Evolutionary conservation across 768 basidiomycete genomes (phyloP), one percentile per base, ranked within the genome.

Genomic region (Suillus clintonianus): DNA sequence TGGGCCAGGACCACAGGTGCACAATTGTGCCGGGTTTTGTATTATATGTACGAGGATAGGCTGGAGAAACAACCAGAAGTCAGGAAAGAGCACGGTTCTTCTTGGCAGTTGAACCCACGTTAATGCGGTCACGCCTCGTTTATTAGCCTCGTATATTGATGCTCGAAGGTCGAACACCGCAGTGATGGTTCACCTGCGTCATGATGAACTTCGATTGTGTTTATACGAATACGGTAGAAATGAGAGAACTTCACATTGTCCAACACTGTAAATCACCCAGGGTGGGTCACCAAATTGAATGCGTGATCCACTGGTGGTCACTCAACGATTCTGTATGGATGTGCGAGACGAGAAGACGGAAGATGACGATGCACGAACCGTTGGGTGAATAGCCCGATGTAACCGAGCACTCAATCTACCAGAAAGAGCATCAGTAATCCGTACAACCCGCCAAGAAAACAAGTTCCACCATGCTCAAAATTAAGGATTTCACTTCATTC

Each of bases 391-490:
- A n/a, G n/a, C n/a, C n/a, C n/a, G n/a, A n/a, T n/a, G n/a, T n/a
- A n/a, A n/a, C 89, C 61, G 80, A 81, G 0, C 82, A 79, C 70
- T 89, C 89, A 66, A 94, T 90, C 92, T 93, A 67, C 10, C 42
- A 19, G 9, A 11, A n/a, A 56, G 39, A n/a, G 27, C 30, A 27
- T 62, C 34, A 72, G 22, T 57, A 7, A 39, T 54, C 36, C 14
- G 13, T 36, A 22, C 5, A 22, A 37, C n/a, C n/a, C n/a, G n/a
- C 5, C 17, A n/a, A 59, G 37, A n/a, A 24, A 37, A 39, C 11
- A 11, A 32, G 70, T 83, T 2, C 62, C 63, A 93, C 93, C 93
- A 95, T 94, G 76, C 83, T 86, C 6, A 92, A 71, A 22, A 95
- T 76, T 55, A 92, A 70, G 4, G 77, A 77, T 34, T 86, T 80